Conservation (phyloP, 441 rosid genomes). For the Rhodomyrtus psidioides region DNA sequence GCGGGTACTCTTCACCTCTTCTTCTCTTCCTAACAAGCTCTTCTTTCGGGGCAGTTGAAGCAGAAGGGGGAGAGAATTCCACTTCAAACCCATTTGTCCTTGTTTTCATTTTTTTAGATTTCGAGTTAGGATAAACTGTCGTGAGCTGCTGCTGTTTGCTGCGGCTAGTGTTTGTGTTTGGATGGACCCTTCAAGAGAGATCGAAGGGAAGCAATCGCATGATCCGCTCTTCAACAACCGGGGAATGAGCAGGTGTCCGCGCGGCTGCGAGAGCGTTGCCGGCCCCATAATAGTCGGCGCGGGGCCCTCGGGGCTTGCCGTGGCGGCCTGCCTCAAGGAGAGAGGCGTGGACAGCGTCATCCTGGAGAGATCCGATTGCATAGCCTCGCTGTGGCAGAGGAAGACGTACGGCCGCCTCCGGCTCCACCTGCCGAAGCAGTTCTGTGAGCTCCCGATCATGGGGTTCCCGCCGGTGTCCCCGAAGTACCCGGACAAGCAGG, state of each 20-base stretch:
- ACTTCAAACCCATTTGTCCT: neutral
- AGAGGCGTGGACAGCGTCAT: constrained; percentile 17
- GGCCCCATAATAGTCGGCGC: constrained; percentile 35
- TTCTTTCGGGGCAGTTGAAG: neutral
- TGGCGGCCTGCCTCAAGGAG: constrained; percentile 26
- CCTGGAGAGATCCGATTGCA: constrained; percentile 32
- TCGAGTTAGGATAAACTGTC: neutral
- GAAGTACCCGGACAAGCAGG: constrained; percentile 30
- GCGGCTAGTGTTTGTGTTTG: neutral
- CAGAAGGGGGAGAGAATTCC: neutral
- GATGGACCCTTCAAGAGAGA: constrained; percentile 54
- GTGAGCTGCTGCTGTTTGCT: neutral
- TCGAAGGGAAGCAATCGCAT: constrained; percentile 69
- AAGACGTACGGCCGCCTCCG: constrained; percentile 33
- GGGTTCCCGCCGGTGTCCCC: constrained; percentile 25
- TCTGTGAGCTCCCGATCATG: constrained; percentile 38
- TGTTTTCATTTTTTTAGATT: neutral
- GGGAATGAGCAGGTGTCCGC: constrained; percentile 7
- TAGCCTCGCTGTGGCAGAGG: constrained; percentile 38
- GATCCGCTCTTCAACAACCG: constrained; percentile 32
- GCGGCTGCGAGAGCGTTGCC: neutral
- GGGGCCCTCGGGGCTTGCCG: constrained; percentile 37
- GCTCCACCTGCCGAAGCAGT: constrained; percentile 39
- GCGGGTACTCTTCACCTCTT: neutral
- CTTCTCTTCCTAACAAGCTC: neutral